phyloP scores from a whole-genome alignment of 495 filamentous ascomycete genomes.

The Penicillium angulare region DNA sequence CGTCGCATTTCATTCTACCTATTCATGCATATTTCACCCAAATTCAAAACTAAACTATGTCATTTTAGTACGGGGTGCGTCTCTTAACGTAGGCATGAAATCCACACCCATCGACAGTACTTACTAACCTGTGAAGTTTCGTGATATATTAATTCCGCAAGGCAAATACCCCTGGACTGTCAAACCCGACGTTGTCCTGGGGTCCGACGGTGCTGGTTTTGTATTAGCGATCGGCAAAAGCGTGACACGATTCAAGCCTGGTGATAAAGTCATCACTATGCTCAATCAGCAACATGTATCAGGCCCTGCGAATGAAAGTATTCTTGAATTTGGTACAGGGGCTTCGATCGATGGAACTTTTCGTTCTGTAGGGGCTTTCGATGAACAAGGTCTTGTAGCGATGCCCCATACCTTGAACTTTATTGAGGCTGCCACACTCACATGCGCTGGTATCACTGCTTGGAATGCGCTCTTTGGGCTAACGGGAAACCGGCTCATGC shows the following conservation, averaged over 20 bases:
- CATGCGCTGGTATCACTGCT: slow-evolving; percentile 39
- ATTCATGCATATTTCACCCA: too few relatives aligned
- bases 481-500: slow-evolving; percentile 37
- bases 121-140: too few relatives aligned
- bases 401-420: slow-evolving; percentile 52
- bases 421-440: slow-evolving; percentile 54
- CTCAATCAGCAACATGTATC: slow-evolving; percentile 62
- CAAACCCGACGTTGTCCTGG: slow-evolving; percentile 7
- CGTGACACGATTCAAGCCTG: slow-evolving; percentile 56
- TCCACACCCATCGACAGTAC: too few relatives aligned
- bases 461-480: slow-evolving; percentile 44
- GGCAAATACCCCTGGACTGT: slow-evolving; percentile 2
- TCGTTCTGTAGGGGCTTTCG: slow-evolving; percentile 56
- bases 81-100: too few relatives aligned
- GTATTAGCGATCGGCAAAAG: slow-evolving; percentile 42
- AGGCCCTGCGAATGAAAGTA: slow-evolving; percentile 38
- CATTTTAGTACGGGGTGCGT: neutral
- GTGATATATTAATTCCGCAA: neutral
- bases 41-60: too few relatives aligned
- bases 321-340: slow-evolving; percentile 51
- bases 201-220: slow-evolving; percentile 41
- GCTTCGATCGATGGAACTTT: slow-evolving; percentile 59
- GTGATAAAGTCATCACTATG: slow-evolving; percentile 60
- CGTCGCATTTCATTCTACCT: too few relatives aligned
- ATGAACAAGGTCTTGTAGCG: slow-evolving; percentile 50